These are phyloP conservation scores for Malassezia caprae DNA, from an alignment of 1,284 basidiomycete genomes.

Conservation along the genomic window DNA sequence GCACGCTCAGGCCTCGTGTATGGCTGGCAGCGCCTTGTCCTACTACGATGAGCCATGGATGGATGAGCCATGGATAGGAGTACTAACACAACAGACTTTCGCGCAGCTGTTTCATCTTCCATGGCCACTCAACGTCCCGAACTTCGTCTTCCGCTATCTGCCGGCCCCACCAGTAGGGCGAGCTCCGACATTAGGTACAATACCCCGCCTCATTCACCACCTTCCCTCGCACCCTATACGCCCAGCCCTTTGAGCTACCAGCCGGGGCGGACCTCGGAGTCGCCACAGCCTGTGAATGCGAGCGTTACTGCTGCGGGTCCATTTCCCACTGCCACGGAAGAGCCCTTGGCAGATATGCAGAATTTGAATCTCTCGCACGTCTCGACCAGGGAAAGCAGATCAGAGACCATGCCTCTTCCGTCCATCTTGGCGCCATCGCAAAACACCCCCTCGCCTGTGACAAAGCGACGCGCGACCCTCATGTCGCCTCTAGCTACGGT, in stretches of 20 bases:
- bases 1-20: not conserved
- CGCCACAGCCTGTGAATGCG: not conserved
- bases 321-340: not conserved
- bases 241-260: not conserved
- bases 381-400: not conserved
- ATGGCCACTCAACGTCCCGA: not conserved
- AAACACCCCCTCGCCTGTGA: not conserved
- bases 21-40: not conserved
- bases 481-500: not conserved
- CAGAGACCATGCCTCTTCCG: not conserved
- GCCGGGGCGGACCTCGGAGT: not conserved
- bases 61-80: not conserved
- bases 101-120: not conserved
- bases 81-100: not conserved
- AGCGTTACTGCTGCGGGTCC: not conserved
- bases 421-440: not conserved
- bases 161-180: not conserved
- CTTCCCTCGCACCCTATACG: not conserved
- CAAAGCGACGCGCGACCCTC: not conserved
- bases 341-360: not conserved
- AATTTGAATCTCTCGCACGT: not conserved
- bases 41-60: not conserved
- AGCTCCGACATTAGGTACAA: not conserved
- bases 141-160: not conserved
- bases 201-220: not conserved